Evolutionary conservation across 306 rosid genomes (phyloP).

Genomic region (Acacia confusa): DNA sequence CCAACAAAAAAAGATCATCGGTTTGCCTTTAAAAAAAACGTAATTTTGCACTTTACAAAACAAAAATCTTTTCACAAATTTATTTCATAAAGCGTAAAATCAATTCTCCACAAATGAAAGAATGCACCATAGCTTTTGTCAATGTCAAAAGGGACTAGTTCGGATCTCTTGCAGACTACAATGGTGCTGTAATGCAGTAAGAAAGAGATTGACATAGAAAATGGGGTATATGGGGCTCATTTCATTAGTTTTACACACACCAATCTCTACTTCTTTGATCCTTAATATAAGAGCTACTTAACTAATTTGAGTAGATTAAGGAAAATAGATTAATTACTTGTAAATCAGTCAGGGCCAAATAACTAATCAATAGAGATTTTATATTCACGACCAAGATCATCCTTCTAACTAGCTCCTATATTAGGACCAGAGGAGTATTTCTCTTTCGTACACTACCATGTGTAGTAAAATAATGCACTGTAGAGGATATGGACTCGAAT

Average conservation of each 20-base stretch:
- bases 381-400: too few species aligned
- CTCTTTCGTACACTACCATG: not conserved
- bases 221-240: not conserved
- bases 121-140: not conserved
- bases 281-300: too few species aligned
- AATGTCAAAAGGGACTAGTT: not conserved
- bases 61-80: too few species aligned
- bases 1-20: not conserved
- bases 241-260: not conserved
- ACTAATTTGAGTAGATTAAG: too few species aligned
- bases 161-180: not conserved
- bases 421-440: not conserved
- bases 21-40: not conserved
- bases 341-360: too few species aligned
- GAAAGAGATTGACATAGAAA: not conserved
- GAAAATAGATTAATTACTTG: too few species aligned
- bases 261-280: not conserved
- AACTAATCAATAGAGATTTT: too few species aligned
- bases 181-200: not conserved
- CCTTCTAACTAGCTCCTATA: too few species aligned
- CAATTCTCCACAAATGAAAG: not conserved
- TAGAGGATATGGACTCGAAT: not conserved
- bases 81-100: too few species aligned
- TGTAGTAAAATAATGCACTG: not conserved
- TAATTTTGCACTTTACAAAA: too few species aligned